These are phyloP conservation scores for Aurifilum marmelostoma DNA, from an alignment of 2,329 filamentous ascomycete genomes.

Conservation along the genomic window DNA sequence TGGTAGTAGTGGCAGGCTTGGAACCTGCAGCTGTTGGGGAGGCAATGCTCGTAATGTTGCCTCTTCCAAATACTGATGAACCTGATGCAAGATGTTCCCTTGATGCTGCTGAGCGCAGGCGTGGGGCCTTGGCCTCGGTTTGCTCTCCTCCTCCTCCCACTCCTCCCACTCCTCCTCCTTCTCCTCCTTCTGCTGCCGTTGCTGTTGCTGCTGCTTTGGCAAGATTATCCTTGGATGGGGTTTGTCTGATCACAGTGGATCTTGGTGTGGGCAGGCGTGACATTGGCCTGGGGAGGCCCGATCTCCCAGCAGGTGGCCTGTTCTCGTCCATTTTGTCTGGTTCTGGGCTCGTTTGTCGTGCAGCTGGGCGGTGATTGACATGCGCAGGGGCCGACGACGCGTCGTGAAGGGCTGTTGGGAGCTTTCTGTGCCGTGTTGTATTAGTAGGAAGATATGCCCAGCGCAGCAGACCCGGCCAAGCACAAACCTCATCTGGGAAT, in stretches of 20 bases:
- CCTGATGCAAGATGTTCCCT: conserved; percentile 19
- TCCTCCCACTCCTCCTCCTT: neutral
- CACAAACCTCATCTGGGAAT: neutral
- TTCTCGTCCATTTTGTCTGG: conserved; percentile 24
- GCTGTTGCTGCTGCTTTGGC: conserved; percentile 10
- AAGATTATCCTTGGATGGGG: conserved; percentile 22
- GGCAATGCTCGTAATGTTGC: conserved; percentile 11
- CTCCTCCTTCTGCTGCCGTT: neutral
- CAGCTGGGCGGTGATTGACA: neutral
- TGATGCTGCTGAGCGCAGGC: conserved; percentile 25
- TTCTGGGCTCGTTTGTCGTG: neutral
- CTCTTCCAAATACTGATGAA: conserved; percentile 9
- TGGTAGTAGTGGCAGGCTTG: neutral
- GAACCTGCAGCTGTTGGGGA: conserved; percentile 12
- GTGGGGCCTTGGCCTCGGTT: conserved; percentile 14
- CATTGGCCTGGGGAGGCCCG: conserved; percentile 24
- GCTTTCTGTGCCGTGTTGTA: neutral
- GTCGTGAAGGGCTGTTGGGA: neutral
- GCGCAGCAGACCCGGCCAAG: neutral
- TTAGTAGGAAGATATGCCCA: neutral
- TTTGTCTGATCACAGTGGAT: conserved; percentile 21
- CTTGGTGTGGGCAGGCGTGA: conserved; percentile 27
- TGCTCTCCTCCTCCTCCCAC: neutral
- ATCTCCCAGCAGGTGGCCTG: conserved; percentile 13
- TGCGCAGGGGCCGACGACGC: neutral